Conservation (phyloP, 495 filamentous ascomycete species). For the Aspergillus ostianus region DNA sequence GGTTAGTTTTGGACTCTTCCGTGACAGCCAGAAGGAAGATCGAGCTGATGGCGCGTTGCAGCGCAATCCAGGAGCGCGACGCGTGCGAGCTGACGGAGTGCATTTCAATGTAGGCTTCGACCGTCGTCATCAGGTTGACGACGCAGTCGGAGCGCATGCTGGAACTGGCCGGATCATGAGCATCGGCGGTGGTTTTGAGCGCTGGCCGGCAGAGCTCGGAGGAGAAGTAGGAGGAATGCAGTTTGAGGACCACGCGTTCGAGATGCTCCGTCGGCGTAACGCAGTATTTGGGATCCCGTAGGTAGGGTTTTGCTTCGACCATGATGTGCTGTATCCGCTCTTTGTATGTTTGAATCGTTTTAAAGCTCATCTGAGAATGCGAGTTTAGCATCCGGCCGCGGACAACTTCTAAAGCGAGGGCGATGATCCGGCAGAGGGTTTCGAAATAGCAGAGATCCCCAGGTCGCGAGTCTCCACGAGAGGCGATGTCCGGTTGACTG, state of each 20-base stretch:
- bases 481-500: constrained; percentile 48
- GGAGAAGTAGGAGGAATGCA: constrained; percentile 57
- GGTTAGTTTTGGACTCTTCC: constrained; percentile 41
- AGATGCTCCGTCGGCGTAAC: constrained; percentile 48
- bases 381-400: constrained; percentile 51
- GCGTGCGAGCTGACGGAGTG: constrained; percentile 43
- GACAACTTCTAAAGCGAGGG: constrained; percentile 54
- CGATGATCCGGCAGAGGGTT: constrained; percentile 52
- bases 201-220: constrained; percentile 61
- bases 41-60: constrained; percentile 49
- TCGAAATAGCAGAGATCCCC: constrained; percentile 51
- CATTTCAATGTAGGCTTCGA: constrained; percentile 49
- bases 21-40: constrained; percentile 48
- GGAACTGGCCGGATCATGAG: constrained; percentile 35
- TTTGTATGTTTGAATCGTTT: constrained; percentile 50
- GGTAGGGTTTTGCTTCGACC: constrained; percentile 49
- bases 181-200: constrained; percentile 40
- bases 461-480: constrained; percentile 35
- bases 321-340: constrained; percentile 52
- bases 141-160: constrained; percentile 47
- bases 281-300: constrained; percentile 51
- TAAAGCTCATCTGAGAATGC: constrained; percentile 40
- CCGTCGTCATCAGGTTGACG: constrained; percentile 39
- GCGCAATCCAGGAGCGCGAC: constrained; percentile 46
- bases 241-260: constrained; percentile 54